A percentile compares a stretch with the other conserved stretches of the same genome.
Evolutionary conservation across 2,329 filamentous ascomycete species (phyloP).

Genomic region (Ophiostoma ips): DNA sequence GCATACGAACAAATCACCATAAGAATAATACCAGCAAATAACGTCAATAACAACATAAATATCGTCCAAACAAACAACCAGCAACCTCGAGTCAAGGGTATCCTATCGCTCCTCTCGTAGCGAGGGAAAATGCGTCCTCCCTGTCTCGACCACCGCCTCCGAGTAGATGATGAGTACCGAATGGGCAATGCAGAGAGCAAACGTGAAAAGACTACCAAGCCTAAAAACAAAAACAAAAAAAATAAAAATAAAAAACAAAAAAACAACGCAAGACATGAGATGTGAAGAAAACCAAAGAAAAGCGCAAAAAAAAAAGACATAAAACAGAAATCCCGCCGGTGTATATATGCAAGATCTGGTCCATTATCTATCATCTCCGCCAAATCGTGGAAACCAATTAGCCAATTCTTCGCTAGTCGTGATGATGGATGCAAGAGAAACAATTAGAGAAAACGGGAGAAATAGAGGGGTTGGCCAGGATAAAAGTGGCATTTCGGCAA

Average conservation of each 20-base stretch:
- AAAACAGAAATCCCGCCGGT: constrained; percentile 4
- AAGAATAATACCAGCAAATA: too few relatives aligned
- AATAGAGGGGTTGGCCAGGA: neutral
- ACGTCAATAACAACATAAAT: too few relatives aligned
- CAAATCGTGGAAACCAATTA: neutral
- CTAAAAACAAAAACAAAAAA: too few relatives aligned
- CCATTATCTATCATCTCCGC: neutral
- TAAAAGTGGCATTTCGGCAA: neutral
- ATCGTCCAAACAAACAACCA: too few relatives aligned
- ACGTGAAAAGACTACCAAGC: neutral
- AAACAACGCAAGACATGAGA: neutral
- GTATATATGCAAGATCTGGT: constrained; percentile 4
- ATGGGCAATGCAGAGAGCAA: neutral
- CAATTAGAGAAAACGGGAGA: neutral
- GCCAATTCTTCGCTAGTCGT: constrained; percentile 2
- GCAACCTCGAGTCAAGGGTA: neutral
- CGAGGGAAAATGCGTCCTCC: neutral
- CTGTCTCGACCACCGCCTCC: neutral
- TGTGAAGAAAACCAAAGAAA: neutral
- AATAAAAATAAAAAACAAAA: neutral
- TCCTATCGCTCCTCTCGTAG: neutral
- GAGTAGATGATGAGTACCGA: neutral
- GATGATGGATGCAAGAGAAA: neutral
- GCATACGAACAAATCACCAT: too few relatives aligned
- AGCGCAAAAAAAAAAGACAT: neutral